These are phyloP conservation scores for Citrullus mucosospermus DNA, from an alignment of 306 rosid genomes.

Conservation along the genomic window DNA sequence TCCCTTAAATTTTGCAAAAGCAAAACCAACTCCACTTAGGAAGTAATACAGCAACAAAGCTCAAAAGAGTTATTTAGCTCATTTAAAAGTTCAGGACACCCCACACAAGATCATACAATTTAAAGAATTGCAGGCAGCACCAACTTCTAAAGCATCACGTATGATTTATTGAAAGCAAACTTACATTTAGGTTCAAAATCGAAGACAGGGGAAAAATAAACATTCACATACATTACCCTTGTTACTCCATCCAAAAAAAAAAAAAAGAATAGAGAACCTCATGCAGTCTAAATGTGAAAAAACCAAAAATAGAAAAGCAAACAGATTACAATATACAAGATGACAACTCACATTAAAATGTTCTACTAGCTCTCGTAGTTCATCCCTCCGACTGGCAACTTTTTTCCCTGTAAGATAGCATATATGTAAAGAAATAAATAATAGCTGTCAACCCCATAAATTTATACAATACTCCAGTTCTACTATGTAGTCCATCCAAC, in stretches of 20 bases:
- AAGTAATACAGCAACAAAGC: not conserved
- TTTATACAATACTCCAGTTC: not conserved
- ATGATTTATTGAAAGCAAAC: not conserved
- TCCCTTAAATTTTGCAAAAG: not conserved
- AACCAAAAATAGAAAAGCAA: constrained; percentile 2
- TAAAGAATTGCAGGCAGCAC: not conserved
- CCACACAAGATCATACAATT: not conserved
- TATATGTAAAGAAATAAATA: constrained; percentile 4
- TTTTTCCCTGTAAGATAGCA: constrained; percentile 55
- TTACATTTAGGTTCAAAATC: not conserved
- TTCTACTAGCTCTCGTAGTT: constrained; percentile 72
- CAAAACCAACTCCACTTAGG: not conserved
- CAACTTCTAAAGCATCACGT: not conserved
- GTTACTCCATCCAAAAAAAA: not conserved
- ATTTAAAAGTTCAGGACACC: not conserved
- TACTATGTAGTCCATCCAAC: not conserved
- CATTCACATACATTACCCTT: not conserved
- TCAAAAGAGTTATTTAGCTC: not conserved
- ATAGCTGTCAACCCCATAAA: not conserved
- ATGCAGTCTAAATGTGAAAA: not conserved
- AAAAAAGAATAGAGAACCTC: not conserved
- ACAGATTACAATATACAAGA: not conserved
- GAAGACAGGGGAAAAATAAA: not conserved
- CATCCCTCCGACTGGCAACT: constrained; percentile 48
- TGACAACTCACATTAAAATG: constrained; percentile 71